Evolutionary conservation across 140 eudicot genomes (phyloP), one percentile per base, ranked within the genome.

Genomic region (Eryngium alpinum): DNA sequence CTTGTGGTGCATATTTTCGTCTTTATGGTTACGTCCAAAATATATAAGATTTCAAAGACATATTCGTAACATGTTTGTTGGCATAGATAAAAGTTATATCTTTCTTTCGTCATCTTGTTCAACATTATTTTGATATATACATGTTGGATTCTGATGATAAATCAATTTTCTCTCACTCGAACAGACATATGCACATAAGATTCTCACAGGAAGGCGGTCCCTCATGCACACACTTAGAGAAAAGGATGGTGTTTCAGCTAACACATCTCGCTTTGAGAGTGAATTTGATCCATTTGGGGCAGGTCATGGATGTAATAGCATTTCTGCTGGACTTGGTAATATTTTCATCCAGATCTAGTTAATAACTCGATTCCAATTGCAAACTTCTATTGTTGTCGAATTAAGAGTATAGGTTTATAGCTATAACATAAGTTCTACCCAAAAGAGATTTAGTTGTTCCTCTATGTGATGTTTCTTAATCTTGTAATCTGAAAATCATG

Each of bases 271-370:
- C 75, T 80, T 84, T 10, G 98, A 90, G 87, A 92, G 94, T 82
- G 90, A 85, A 77, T 92, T 88, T 74, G 98, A 94, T 69, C 90
- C 98, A 4, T 90, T 90, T 83, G 97, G 94, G 51, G 88, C 94
- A 75, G 98, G 90, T 57, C 98, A 94, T 84, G 98, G 98, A 83
- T 94, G 98, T 90, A 94, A 89, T 85, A 94, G 98, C 79, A 89
- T 94, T 79, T 94, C 98, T 53, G 97, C 98, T 65, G 98, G 97
- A 76, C 94, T 94, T 52, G 98, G 98, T 94, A 90, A n/a, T 59
- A 29, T 67, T 63, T 53, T 49, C 79, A 38, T 72, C 33, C 74
- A n/a, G 71, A 3, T 44, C 80, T 75, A 72, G 56, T 72, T 38
- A 73, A 25, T 43, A 44, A 44, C 59, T 74, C 14, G 78, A 57